A percentile compares a stretch with the other conserved stretches of the same genome.
Evolutionary conservation across 2,329 filamentous ascomycete species (phyloP).

Genomic region (Xylariaceae sp.): DNA sequence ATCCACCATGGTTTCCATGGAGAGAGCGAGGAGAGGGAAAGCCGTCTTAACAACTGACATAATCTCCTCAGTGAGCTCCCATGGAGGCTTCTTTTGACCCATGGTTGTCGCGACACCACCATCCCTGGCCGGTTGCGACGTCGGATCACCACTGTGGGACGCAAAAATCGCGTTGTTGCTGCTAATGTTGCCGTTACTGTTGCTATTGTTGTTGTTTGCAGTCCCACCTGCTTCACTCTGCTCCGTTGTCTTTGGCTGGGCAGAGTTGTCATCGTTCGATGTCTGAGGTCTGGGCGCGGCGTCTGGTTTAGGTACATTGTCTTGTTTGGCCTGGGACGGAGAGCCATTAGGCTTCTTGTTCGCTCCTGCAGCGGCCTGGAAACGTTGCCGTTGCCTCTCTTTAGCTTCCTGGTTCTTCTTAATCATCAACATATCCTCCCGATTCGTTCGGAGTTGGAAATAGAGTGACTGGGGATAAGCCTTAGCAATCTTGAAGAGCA

Average conservation of each 20-base stretch:
- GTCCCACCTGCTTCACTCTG: slow-evolving; percentile 32
- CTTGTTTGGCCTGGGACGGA: slow-evolving; percentile 50
- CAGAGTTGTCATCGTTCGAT: slow-evolving; percentile 42
- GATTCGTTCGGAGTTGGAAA: slow-evolving; percentile 87
- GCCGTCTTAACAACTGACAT: slow-evolving; percentile 94
- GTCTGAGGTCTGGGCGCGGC: slow-evolving; percentile 45
- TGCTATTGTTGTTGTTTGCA: too few relatives aligned
- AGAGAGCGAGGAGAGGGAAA: slow-evolving; percentile 89
- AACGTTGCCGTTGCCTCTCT: slow-evolving; percentile 53
- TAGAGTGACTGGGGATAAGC: slow-evolving; percentile 93
- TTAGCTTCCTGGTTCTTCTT: slow-evolving; percentile 82
- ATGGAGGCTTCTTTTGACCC: slow-evolving; percentile 69
- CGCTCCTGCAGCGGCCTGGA: slow-evolving; percentile 39
- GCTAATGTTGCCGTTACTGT: background rate
- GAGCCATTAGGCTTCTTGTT: slow-evolving; percentile 43
- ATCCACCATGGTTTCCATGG: slow-evolving; percentile 99
- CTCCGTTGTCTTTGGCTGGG: slow-evolving; percentile 42
- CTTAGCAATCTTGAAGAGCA: slow-evolving; percentile 91
- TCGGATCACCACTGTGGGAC: slow-evolving; percentile 24
- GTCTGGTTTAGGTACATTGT: slow-evolving; percentile 40
- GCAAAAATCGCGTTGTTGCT: slow-evolving; percentile 22
- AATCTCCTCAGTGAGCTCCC: slow-evolving; percentile 95
- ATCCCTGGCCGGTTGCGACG: slow-evolving; percentile 25
- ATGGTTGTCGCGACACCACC: slow-evolving; percentile 30
- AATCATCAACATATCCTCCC: slow-evolving; percentile 89